Evolutionary conservation across 192 early-diverging fungal species (phyloP), one percentile per base, ranked within the genome.

Genomic region (Entomortierella chlamydospora): DNA sequence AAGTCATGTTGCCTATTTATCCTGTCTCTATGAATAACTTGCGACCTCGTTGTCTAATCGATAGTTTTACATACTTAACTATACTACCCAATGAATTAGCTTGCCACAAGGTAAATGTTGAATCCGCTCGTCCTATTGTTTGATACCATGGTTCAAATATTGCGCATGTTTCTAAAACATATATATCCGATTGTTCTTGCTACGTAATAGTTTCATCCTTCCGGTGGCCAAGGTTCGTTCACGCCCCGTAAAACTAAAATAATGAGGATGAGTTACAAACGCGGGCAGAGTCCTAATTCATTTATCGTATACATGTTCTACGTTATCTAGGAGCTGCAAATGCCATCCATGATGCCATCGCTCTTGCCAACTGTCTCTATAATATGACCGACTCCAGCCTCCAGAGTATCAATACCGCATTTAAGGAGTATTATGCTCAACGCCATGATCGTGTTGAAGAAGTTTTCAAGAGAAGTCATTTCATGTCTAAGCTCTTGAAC

Each of bases 301-400:
- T n/a, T n/a, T n/a, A n/a, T n/a, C n/a, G n/a, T n/a, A n/a, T n/a
- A 12, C 15, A 47, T 12, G n/a, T n/a, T n/a, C n/a, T n/a, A n/a
- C n/a, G n/a, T n/a, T n/a, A n/a, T n/a, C n/a, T 56, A 57, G 68
- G 68, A 7, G 62, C 62, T 11, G 51, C 64, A 25, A 72, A 72
- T 58, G 70, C 70, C 0, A 64, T 72, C 50, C 54, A 62, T 18
- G 70, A 72, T 29, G 61, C 61, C 25, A 42, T 63, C 15, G 61
- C 64, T 9, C 39, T 72, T 9, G 70, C 70, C 9, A 72, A 72
- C 61, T 56, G 59, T 13, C 18, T 72, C 23, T 72, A 64, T 11
- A 53, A 51, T 15, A 64, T 72, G 31, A 30, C 17, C 20, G 31
- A 54, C 17, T 10, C 26, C n/a, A n/a, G n/a, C 0, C 18, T 31